Evolutionary conservation across 805 yeast species (phyloP), one percentile per base, ranked within the genome.

Genomic region (Candida dajiaensis): DNA sequence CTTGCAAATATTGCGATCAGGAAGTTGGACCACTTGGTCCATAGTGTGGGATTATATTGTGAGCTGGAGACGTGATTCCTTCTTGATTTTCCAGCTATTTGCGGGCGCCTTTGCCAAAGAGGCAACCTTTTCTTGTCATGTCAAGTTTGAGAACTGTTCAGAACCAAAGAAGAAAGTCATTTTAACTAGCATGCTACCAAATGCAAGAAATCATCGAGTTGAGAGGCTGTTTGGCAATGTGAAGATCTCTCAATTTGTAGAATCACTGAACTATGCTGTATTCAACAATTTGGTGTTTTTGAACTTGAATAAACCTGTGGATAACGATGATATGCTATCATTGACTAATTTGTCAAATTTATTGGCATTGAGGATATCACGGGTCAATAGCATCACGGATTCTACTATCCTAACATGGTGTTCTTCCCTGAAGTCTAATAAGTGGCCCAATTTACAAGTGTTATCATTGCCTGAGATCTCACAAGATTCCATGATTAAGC

Each of bases 221-320:
- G 72, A 69, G 48, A 58, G 69, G 6, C 47, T 67, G 2, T 64
- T 57, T 37, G 47, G 54, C 4, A 66, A 67, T 48, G 37, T 62
- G 13, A 40, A 48, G 7, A 33, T 54, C 12, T 42, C 54, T 3
- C 43, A 44, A 8, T 43, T 58, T n/a, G 48, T 50, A 12, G 38
- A 40, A 9, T 23, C 50, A 1, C 43, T 59, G 23, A 52, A 52
- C 41, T 10, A 40, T 11, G 47, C 39, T 16, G n/a, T 36, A 5
- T 59, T 57, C 23, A 18, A 45, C 0, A 50, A 59, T 31, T 11
- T 59, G 16, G 41, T 50, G 4, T 42, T 56, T 4, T 36, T 58
- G 21, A 59, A 58, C 19, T 43, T 59, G 4, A 41, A 55, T 12
- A 49, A 50, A 13, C 50, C 47, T 5, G 29, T 52, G 19, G 20